Base-by-base conservation (phyloP, 306 rosid species). In the Ormosia emarginata region DNA sequence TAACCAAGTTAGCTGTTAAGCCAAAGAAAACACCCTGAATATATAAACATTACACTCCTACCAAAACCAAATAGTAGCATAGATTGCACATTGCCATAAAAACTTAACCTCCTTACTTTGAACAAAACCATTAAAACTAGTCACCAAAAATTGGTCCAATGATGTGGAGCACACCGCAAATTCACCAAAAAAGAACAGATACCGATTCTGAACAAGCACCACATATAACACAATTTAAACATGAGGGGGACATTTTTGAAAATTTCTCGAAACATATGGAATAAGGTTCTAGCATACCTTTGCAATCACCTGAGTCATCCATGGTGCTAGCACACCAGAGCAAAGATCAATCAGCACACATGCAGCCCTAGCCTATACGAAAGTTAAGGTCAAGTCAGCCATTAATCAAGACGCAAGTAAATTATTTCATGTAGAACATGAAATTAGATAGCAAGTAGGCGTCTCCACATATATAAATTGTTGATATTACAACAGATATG, bases 281-380 rank as follows among this genome's bases (percentile, higher is more conserved):
- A 84, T 67, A 36, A 55, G 70, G 59, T 77, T 78, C 46, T 33
- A 79, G 72, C 85, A 15, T 85, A 94, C 98, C 97, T 92, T 94
- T 13, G 95, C 97, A 84, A 89, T 88, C 79, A 92, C 92, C 37
- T 89, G 97, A 89, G 94, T 49, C 89, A 91, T 87, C 98, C 97
- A 94, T 41, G 97, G 98, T 39, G 97, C 90, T 50, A 94, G 86
- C 17, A 88, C 92, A 32, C 94, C 87, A 75, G 90, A 90, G 77
- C 98, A 92, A 34, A 94, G 83, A 84, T 94, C 98, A 82, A 94
- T 89, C 86, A 94, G 90, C 79, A 94, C 85, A 82, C 97, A 91
- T 39, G 97, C 97, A 78, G 97, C 94, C 91, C 95, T 94, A 52
- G 94, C 97, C 98, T 94, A 82, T 49, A 67, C 68, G 75, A 82